A percentile compares a stretch with the other conserved stretches of the same genome.
Conservation (phyloP, 805 yeast species). For the Yamadazyma olivae region DNA sequence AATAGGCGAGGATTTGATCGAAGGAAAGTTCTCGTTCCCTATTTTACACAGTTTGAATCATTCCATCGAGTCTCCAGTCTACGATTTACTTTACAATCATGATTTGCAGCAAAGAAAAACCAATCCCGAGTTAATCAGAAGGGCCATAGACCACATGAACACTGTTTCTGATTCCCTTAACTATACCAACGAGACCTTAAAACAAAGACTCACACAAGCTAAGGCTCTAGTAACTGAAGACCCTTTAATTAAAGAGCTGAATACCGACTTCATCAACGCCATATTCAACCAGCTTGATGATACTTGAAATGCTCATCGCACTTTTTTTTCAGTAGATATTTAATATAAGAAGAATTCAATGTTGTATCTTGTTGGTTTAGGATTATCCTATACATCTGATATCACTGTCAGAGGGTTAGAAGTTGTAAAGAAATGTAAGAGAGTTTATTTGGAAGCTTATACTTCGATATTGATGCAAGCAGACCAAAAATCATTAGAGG, state of each 20-base stretch:
- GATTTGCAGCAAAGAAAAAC: slow-evolving; percentile 15
- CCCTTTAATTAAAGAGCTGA: slow-evolving; percentile 10
- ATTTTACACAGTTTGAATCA: slow-evolving; percentile 52
- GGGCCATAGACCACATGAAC: slow-evolving; percentile 21
- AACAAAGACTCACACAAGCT: slow-evolving; percentile 4
- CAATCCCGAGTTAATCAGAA: slow-evolving; percentile 12
- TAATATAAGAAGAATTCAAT: slow-evolving; percentile 31
- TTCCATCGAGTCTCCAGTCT: slow-evolving; percentile 18
- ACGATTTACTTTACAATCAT: slow-evolving; percentile 17
- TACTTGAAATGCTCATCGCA: slow-evolving; percentile 11
- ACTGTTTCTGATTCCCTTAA: slow-evolving; percentile 20
- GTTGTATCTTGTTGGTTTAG: slow-evolving; percentile 90
- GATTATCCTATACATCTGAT: slow-evolving; percentile 83
- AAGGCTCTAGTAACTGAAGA: slow-evolving; percentile 19
- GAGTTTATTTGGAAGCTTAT: slow-evolving; percentile 94
- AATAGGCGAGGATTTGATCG: slow-evolving; percentile 78
- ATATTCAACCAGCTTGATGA: slow-evolving; percentile 17
- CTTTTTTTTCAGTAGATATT: not conserved
- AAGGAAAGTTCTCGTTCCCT: slow-evolving; percentile 88
- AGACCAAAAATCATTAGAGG: slow-evolving; percentile 66
- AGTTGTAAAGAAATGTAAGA: slow-evolving; percentile 73
- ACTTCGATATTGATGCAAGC: slow-evolving; percentile 96
- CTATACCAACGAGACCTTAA: slow-evolving; percentile 15
- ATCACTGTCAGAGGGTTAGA: slow-evolving; percentile 94
- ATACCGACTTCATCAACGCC: slow-evolving; percentile 9